Base-by-base conservation (phyloP, 768 basidiomycete species). In the Tubosaeta sp. region DNA sequence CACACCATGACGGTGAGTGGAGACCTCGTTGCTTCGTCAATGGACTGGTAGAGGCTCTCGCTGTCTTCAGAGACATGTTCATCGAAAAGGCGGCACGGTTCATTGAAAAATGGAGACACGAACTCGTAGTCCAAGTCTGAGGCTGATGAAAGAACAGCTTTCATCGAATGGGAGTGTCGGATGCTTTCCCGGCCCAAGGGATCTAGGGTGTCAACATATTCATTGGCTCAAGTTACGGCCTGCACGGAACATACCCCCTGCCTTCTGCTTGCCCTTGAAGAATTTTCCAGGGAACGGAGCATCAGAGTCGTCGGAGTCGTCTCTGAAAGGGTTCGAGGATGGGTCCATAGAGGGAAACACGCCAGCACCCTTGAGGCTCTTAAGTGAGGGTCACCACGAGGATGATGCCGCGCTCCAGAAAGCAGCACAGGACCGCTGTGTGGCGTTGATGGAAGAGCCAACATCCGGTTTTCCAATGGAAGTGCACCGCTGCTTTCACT, bases 221-320 rank as follows among this genome's bases (percentile, higher is more conserved):
- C 31, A 12, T 8, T 12, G 31, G 31, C 31, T 32, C 12, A 12
- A 32, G 22, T 22, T 22, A 22, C 22, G 22, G 3, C 22, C 12
- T 32, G 12, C 12, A 32, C 31, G 12, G 31, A 32, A 32, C 31
- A 32, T 32, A 32, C 31, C 31, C 31, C 12, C 35, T 13, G 51
- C 58, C 37, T 52, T 62, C 48, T 14, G 46, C 39, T 62, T 59
- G 4, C 61, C 61, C 34, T 62, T 63, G 45, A 63, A 58, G n/a
- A 50, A 9, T 19, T 13, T 54, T 6, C 14, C 43, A n/a, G 62
- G 33, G 53, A 38, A 9, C n/a, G 43, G 14, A 17, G 0, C 16
- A 11, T 46, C 16, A n/a, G 32, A 34, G 1, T 17, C 4, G 17
- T 52, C 35, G 4, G 16, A 8, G 12, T 46, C 22, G 3, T 27